Conservation (phyloP, 2,329 filamentous ascomycete genomes). For the Tolypocladium endophyticum region DNA sequence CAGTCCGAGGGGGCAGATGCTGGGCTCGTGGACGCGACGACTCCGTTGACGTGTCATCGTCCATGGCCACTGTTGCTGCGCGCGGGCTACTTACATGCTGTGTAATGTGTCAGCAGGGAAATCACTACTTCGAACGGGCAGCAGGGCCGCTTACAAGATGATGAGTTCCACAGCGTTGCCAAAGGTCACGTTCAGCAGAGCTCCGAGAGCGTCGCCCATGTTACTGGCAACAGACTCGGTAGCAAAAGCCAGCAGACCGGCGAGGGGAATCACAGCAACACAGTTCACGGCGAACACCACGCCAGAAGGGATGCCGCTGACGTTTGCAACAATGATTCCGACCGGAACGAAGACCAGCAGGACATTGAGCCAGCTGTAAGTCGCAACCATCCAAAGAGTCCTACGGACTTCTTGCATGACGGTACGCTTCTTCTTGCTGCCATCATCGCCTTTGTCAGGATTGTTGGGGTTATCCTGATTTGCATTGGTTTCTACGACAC, state of each 20-base stretch:
- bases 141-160: constrained; percentile 45
- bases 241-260: constrained; percentile 60
- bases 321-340: constrained; percentile 55
- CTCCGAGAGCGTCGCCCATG: constrained; percentile 63
- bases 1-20: background rate
- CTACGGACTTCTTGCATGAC: constrained; percentile 39
- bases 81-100: constrained; percentile 40
- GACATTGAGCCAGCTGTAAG: constrained; percentile 69
- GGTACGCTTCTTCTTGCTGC: constrained; percentile 24
- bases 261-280: constrained; percentile 64
- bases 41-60: background rate
- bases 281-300: constrained; percentile 66
- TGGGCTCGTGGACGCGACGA: background rate
- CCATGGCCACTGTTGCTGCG: background rate
- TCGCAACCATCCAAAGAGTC: constrained; percentile 44
- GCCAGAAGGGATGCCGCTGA: constrained; percentile 42
- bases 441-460: constrained; percentile 15
- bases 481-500: constrained; percentile 37
- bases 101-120: background rate
- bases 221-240: constrained; percentile 65
- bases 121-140: background rate
- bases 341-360: constrained; percentile 69
- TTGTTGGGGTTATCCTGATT: constrained; percentile 8
- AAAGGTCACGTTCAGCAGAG: constrained; percentile 67
- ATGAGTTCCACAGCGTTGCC: constrained; percentile 73